Conservation (phyloP, 2,329 filamentous ascomycete species). For the Xylaria multiplex region DNA sequence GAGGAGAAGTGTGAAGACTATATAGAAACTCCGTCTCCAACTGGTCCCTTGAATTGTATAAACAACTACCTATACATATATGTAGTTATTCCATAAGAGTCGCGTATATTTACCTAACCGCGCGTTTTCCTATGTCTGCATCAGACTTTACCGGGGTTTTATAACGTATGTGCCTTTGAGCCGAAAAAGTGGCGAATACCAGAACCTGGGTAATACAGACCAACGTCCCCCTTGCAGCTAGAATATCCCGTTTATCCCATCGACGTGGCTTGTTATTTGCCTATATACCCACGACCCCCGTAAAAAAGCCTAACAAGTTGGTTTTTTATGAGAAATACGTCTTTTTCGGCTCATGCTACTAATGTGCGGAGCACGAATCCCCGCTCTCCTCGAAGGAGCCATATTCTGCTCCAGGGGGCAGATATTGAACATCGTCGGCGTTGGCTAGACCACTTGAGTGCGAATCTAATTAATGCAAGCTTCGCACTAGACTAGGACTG, state of each 20-base stretch:
- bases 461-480: background rate
- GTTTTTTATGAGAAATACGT: background rate
- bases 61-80: no score
- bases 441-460: conserved; percentile 2
- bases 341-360: conserved; percentile 5
- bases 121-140: no score
- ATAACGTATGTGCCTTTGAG: no score
- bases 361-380: conserved; percentile 40
- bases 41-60: no score
- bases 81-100: no score
- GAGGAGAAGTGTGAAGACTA: no score
- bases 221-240: background rate
- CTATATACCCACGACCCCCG: background rate
- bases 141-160: no score
- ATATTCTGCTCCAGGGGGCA: conserved; percentile 22
- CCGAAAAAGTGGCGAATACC: no score
- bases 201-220: no score
- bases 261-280: conserved; percentile 15
- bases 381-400: conserved; percentile 42
- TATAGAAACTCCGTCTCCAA: no score
- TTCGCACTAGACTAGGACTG: background rate
- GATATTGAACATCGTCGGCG: background rate
- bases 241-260: conserved; percentile 21
- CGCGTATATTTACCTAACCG: no score
- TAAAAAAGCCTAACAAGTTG: conserved; percentile 1